phyloP scores from a whole-genome alignment of 352 stramenopile genomes.

The Pythium myriotylum region DNA sequence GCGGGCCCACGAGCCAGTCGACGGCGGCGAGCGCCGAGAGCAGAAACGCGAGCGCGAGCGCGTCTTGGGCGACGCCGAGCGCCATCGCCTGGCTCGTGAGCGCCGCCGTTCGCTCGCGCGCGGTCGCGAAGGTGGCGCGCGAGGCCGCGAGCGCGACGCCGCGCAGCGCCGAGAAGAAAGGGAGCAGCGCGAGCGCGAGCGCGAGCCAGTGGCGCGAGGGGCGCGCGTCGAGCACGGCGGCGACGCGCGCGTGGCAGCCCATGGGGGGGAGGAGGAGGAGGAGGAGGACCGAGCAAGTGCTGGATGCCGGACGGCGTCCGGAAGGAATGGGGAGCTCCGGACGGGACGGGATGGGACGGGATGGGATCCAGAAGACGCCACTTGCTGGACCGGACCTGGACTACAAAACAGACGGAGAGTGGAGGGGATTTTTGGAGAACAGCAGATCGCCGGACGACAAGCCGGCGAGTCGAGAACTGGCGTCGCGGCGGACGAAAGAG shows the following conservation, averaged over 20 bases:
- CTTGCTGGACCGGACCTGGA: conserved; percentile 6
- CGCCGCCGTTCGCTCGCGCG: background rate
- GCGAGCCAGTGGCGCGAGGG: conserved; percentile 19
- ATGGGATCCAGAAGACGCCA: too few species aligned
- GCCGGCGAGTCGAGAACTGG: background rate
- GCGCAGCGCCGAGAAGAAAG: conserved; percentile 19
- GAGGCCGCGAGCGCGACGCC: conserved; percentile 12
- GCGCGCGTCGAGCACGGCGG: conserved; percentile 4
- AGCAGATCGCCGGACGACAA: background rate
- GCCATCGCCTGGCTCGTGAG: conserved; percentile 1
- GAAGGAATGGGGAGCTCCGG: too few species aligned
- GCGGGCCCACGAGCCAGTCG: conserved; percentile 12
- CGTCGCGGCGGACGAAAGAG: too few species aligned
- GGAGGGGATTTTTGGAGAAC: background rate
- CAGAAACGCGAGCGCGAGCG: conserved; percentile 8
- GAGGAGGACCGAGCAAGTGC: conserved; percentile 10
- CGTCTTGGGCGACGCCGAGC: conserved; percentile 17
- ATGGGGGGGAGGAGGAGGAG: background rate
- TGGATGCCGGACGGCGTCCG: conserved; percentile 27
- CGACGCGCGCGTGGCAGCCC: conserved; percentile 1
- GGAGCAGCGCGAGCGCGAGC: conserved; percentile 9
- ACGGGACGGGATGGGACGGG: too few species aligned
- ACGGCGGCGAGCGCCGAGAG: conserved; percentile 12
- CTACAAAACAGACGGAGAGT: conserved; percentile 5
- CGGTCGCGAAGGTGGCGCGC: conserved; percentile 10